Evolutionary conservation across 2,329 filamentous ascomycete genomes (phyloP).

Genomic region (Hypoxylon sp.): DNA sequence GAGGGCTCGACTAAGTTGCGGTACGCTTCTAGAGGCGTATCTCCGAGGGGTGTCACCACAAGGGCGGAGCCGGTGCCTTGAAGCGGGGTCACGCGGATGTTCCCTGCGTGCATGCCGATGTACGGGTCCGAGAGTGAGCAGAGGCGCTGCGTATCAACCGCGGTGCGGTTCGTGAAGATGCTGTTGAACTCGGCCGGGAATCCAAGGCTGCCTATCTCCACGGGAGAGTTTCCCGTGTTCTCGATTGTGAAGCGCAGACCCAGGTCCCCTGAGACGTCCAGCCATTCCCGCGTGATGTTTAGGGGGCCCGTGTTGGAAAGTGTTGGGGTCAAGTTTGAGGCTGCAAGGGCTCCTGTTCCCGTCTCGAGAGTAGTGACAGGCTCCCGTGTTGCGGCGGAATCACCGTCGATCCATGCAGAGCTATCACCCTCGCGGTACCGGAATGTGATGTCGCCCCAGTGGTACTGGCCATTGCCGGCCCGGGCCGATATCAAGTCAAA

Average conservation of each 20-base stretch:
- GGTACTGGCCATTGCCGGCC: conserved; percentile 66
- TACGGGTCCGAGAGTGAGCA: conserved; percentile 72
- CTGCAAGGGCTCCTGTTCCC: conserved; percentile 52
- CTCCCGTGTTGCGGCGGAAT: conserved; percentile 60
- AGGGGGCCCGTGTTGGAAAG: conserved; percentile 56
- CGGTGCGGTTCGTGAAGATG: conserved; percentile 67
- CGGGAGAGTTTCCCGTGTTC: conserved; percentile 56
- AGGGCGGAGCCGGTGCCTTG: conserved; percentile 66
- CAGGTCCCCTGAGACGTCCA: conserved; percentile 62
- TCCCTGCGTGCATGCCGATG: conserved; percentile 70
- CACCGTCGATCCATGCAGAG: conserved; percentile 60
- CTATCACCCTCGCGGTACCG: conserved; percentile 62
- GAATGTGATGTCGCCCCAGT: conserved; percentile 70
- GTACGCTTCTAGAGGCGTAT: conserved; percentile 67
- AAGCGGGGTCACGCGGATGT: conserved; percentile 66
- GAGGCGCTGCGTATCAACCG: conserved; percentile 61
- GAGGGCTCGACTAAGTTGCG: conserved; percentile 63
- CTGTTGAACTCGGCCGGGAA: conserved; percentile 73
- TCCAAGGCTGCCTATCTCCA: conserved; percentile 70
- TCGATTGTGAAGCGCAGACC: conserved; percentile 65
- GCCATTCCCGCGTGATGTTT: conserved; percentile 66
- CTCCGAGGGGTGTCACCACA: conserved; percentile 65
- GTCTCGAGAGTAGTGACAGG: conserved; percentile 52
- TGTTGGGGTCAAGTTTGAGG: conserved; percentile 58
- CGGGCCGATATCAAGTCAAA: conserved; percentile 63